Base-by-base conservation (phyloP, 306 rosid genomes). In the Citrullus mucosospermus region DNA sequence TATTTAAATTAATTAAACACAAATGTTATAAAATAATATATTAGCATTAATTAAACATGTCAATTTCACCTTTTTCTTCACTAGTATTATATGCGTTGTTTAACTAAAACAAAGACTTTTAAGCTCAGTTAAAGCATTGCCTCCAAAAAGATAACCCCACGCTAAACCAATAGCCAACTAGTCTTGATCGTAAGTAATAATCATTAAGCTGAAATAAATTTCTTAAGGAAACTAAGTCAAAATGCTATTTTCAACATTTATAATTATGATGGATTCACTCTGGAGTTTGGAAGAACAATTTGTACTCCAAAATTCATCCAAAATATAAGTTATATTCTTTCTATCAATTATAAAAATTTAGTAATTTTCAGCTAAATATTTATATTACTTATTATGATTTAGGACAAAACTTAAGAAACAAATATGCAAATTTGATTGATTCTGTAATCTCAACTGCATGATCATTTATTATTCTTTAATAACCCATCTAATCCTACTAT, bases 51-150 rank as follows among this genome's bases (percentile, higher is more conserved):
- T 46, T 9, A 46, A 71, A 25, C 58, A 44, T 14, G 76, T 71
- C 76, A 71, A 46, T 71, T 41, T 71, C 41, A 71, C 14, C 20
- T 71, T 44, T 44, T 46, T 13, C 3, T 22, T 6, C n/a, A n/a
- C 17, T 46, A 44, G 32, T 70, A 70, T 46, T n/a, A 44, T 70
- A 20, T 46, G 12, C 28, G 39, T 46, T 71, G n/a, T 43, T 43
- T 69, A 44, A 69, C 43, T 69, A 71, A 69, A 68, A 68, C 75
- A 68, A 71, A 46, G 57, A 71, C 76, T 46, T 53, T 68, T 18
- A 70, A 44, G 38, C 39, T 70, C 76, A 44, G 22, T 39, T 12
- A 71, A 20, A 20, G 53, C 38, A 44, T 5, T 25, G 18, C 55
- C 44, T 69, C 55, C 54, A 70, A 70, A 44, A 70, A 46, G 76